Conservation (phyloP, 305 asterid species). For the Fraxinus platypoda region DNA sequence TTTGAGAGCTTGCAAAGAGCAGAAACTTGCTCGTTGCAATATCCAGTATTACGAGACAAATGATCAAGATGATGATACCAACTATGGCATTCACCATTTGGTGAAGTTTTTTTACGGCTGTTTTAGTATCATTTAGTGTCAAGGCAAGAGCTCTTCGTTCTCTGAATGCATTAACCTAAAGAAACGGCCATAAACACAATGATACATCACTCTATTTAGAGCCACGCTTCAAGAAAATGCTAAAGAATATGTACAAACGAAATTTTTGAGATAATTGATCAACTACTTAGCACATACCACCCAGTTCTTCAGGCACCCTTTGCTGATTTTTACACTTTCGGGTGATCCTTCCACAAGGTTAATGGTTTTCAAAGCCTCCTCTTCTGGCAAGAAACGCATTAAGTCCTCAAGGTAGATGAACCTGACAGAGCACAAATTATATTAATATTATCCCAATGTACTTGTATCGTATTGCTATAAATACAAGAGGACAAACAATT, state of each 20-base stretch:
- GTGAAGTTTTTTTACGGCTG: slow-evolving; percentile 82
- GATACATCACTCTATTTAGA: background rate
- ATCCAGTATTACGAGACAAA: slow-evolving; percentile 57
- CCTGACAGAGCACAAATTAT: slow-evolving; percentile 31
- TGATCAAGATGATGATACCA: slow-evolving; percentile 42
- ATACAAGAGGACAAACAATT: background rate
- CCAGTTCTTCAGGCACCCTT: slow-evolving; percentile 73
- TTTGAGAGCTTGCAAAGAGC: slow-evolving; percentile 84
- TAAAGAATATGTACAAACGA: background rate
- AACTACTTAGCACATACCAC: slow-evolving; percentile 57
- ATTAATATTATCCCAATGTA: background rate
- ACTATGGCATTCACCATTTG: slow-evolving; percentile 60
- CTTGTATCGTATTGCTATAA: background rate
- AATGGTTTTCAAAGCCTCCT: slow-evolving; percentile 56
- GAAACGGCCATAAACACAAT: background rate
- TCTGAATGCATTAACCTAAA: slow-evolving; percentile 74
- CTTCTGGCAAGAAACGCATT: slow-evolving; percentile 64
- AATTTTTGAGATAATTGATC: background rate
- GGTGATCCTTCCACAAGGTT: slow-evolving; percentile 67
- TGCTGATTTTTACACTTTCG: slow-evolving; percentile 65
- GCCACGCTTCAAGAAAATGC: background rate
- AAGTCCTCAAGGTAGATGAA: slow-evolving; percentile 63
- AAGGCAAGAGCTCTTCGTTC: slow-evolving; percentile 89
- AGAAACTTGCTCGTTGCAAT: slow-evolving; percentile 66
- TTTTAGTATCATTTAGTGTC: slow-evolving; percentile 87